Conservation (phyloP, 2,329 filamentous ascomycete genomes). For the Magnaporthiopsis incrustans region DNA sequence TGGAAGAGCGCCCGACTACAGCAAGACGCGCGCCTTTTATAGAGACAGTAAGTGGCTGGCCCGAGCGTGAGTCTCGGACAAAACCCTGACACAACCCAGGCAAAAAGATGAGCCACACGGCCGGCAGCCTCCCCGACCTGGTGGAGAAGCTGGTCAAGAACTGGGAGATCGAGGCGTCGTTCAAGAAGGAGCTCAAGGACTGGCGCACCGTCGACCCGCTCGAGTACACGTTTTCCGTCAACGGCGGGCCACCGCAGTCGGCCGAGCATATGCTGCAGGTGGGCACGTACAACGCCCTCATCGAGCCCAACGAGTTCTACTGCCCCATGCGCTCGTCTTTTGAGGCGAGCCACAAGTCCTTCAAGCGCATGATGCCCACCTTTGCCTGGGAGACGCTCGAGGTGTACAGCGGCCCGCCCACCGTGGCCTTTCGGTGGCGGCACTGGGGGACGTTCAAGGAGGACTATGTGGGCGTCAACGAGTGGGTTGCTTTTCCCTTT, state of each 20-base stretch:
- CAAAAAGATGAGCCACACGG: constrained; percentile 46
- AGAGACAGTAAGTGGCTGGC: constrained; percentile 40
- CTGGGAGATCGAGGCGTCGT: constrained; percentile 65
- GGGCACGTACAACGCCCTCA: constrained; percentile 63
- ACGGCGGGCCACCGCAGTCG: constrained; percentile 47
- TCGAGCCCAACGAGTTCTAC: constrained; percentile 56
- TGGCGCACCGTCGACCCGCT: constrained; percentile 57
- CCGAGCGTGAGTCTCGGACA: no score
- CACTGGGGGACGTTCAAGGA: constrained; percentile 62
- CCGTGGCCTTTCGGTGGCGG: constrained; percentile 56
- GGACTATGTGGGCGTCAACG: constrained; percentile 48
- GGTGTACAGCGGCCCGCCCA: constrained; percentile 57
- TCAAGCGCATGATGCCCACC: constrained; percentile 65
- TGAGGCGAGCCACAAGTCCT: constrained; percentile 57
- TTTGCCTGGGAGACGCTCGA: constrained; percentile 66
- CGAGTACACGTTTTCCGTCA: constrained; percentile 56
- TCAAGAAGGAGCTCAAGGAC: constrained; percentile 52
- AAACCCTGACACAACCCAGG: constrained; percentile 29
- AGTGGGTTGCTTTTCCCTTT: not conserved
- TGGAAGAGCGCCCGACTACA: constrained; percentile 53
- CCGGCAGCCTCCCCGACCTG: constrained; percentile 48
- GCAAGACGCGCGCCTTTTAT: constrained; percentile 52
- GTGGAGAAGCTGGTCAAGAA: constrained; percentile 67
- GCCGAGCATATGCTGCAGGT: constrained; percentile 59
- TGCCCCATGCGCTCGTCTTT: constrained; percentile 54